These are phyloP conservation scores for Pleurotus salmoneostramineus DNA, from an alignment of 768 basidiomycete genomes.

Conservation along the genomic window DNA sequence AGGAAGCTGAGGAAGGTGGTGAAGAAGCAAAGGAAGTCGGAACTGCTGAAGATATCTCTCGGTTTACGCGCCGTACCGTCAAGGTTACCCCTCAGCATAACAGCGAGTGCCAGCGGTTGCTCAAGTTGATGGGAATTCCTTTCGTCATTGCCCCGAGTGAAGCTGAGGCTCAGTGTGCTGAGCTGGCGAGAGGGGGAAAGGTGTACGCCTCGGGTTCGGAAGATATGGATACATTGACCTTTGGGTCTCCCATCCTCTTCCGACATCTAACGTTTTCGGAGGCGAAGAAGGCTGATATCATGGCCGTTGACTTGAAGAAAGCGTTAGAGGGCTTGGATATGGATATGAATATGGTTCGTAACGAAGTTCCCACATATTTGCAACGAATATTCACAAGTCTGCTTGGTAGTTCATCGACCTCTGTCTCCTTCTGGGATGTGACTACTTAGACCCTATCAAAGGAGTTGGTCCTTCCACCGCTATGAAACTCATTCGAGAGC, in stretches of 20 bases:
- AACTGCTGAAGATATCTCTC: conserved; percentile 84
- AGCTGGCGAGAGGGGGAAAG: conserved; percentile 94
- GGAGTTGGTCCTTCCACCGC: conserved; percentile 96
- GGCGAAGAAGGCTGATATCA: conserved; percentile 95
- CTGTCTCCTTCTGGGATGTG: conserved; percentile 94
- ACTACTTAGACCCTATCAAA: conserved; percentile 98
- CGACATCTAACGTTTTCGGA: conserved; percentile 98
- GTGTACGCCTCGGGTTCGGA: conserved; percentile 98
- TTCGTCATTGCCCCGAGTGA: conserved; percentile 95
- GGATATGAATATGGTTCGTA: conserved; percentile 59
- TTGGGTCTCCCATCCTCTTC: conserved; percentile 85
- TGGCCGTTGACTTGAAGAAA: conserved; percentile 79
- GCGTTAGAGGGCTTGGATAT: conserved; percentile 89
- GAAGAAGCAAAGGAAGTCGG: conserved; percentile 97
- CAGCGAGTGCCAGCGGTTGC: conserved; percentile 85
- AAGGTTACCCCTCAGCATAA: conserved; percentile 96
- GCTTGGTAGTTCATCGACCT: conserved; percentile 82
- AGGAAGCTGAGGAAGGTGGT: conserved; percentile 91
- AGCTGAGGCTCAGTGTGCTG: conserved; percentile 98
- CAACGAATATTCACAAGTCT: background rate
- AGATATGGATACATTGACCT: conserved; percentile 99
- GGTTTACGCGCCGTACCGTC: conserved; percentile 85
- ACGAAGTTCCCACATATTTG: background rate
- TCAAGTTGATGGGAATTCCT: conserved; percentile 95
- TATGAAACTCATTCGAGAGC: conserved; percentile 85